Conservation (phyloP, 2,329 filamentous ascomycete genomes). For the Fusarium sp. region DNA sequence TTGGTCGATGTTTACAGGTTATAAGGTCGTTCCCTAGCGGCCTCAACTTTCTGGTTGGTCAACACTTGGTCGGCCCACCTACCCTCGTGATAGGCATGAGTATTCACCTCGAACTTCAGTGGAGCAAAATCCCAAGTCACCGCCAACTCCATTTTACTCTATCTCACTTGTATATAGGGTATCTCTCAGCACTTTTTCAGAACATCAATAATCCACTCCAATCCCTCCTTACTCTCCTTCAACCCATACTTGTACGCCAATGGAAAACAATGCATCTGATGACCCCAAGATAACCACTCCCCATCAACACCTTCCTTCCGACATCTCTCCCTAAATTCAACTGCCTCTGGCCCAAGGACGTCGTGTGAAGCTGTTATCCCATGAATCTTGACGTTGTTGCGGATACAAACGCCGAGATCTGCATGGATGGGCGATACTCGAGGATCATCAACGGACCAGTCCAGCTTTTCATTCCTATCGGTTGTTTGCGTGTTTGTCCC, state of each 20-base stretch:
- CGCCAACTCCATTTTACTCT: neutral
- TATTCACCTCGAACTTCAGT: too few relatives aligned
- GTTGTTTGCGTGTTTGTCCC: rapidly evolving
- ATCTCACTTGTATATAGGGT: neutral
- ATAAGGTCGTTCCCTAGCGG: too few relatives aligned
- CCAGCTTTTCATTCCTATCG: neutral
- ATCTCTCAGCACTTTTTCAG: conserved; percentile 7
- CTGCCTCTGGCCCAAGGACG: conserved; percentile 64
- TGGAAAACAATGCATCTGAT: conserved; percentile 71
- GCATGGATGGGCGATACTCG: conserved; percentile 61
- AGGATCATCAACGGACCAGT: conserved; percentile 52
- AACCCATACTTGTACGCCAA: conserved; percentile 62
- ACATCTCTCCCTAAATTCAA: conserved; percentile 60
- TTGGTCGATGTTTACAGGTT: too few relatives aligned
- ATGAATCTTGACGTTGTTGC: conserved; percentile 58
- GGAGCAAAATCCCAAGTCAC: neutral
- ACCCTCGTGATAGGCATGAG: too few relatives aligned
- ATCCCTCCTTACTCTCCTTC: conserved; percentile 54
- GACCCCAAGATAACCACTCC: conserved; percentile 69
- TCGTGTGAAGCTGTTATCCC: conserved; percentile 65
- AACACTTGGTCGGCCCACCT: rapidly evolving
- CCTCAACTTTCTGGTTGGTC: rapidly evolving
- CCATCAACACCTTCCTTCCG: conserved; percentile 58
- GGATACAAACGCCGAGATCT: conserved; percentile 50
- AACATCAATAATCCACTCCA: conserved; percentile 39